Base-by-base conservation (phyloP, 164 flowering plant genomes). In the Chloranthus sessilifolius region DNA sequence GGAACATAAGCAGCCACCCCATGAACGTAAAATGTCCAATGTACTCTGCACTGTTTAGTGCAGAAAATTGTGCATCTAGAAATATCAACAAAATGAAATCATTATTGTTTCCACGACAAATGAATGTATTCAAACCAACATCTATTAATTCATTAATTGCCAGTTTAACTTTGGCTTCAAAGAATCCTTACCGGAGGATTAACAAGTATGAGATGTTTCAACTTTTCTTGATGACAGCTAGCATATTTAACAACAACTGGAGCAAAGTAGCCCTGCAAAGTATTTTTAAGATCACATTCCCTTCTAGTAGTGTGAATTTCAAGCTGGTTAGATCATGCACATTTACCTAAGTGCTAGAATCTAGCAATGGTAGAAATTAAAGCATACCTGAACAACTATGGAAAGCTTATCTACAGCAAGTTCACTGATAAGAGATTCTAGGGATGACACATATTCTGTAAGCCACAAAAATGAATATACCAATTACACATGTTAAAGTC, bases 171-270 rank as follows among this genome's bases (percentile, higher is more conserved):
- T 25, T n/a, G 7, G 20, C 47, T 46, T 36, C 11, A 44, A 33
- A n/a, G 40, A 49, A 64, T 31, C 30, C 80, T 40, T 81, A 91
- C 96, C 17, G 96, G 96, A 59, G 98, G 96, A 65, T 91, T 91
- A 9, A 91, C 65, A 25, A 91, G 90, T 38, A 91, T 60, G 51
- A 91, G 74, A 69, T 82, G 58, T 27, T 70, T 74, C 45, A 91
- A 33, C 80, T 83, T 91, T 36, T 80, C 96, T 53, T 77, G 88
- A 71, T 85, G 72, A 33, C 33, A 64, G 69, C 70, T 66, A 21
- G 90, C 95, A 72, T 91, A 91, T 68, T 85, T 85, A 50, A 81
- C 83, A 24, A 75, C 94, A 40, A 88, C 69, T 4, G 98, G 96
- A 26, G 95, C 71, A 63, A 85, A 85, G 63, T 83, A 91, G 5